phyloP scores from a whole-genome alignment of 257 asterid genomes.

The Capsicum rhomboideum region DNA sequence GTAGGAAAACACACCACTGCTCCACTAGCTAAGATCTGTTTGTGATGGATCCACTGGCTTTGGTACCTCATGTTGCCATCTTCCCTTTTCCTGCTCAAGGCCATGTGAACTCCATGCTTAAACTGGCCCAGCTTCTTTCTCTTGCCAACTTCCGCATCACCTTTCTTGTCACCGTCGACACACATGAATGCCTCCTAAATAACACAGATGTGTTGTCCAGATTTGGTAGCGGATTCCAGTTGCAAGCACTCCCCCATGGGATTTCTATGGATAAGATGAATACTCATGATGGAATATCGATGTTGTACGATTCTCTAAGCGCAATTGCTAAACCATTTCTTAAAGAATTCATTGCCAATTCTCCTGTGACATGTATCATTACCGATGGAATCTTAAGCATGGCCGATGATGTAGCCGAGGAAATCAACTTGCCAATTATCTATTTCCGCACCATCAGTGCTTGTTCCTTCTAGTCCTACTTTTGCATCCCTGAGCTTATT shows the following conservation, averaged over 20 bases:
- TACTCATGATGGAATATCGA: slow-evolving; percentile 7
- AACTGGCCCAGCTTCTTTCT: slow-evolving; percentile 13
- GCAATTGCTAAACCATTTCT: slow-evolving; percentile 21
- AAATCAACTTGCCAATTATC: slow-evolving; percentile 33
- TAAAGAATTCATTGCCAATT: slow-evolving; percentile 18
- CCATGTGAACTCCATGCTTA: slow-evolving; percentile 16
- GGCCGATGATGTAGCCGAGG: slow-evolving; percentile 32
- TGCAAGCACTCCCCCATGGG: slow-evolving; percentile 8
- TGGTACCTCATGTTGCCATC: slow-evolving; percentile 9
- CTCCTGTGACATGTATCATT: slow-evolving; percentile 26
- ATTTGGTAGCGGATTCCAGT: background rate
- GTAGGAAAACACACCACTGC: background rate
- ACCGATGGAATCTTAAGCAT: slow-evolving; percentile 37
- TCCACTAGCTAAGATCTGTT: background rate
- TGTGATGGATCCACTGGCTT: background rate
- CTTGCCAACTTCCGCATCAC: slow-evolving; percentile 1
- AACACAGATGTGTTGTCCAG: background rate
- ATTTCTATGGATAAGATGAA: slow-evolving; percentile 2
- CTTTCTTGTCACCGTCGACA: slow-evolving; percentile 3
- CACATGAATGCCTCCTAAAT: background rate
- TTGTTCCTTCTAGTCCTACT: slow-evolving; percentile 37
- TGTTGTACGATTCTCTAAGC: slow-evolving; percentile 26
- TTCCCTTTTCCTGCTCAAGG: slow-evolving; percentile 18
- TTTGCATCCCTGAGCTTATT: slow-evolving; percentile 28
- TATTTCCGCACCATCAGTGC: slow-evolving; percentile 44